A percentile compares a stretch with the other conserved stretches of the same genome.
Evolutionary conservation across 495 filamentous ascomycete species (phyloP).

Genomic region (Cetradonia linearis): DNA sequence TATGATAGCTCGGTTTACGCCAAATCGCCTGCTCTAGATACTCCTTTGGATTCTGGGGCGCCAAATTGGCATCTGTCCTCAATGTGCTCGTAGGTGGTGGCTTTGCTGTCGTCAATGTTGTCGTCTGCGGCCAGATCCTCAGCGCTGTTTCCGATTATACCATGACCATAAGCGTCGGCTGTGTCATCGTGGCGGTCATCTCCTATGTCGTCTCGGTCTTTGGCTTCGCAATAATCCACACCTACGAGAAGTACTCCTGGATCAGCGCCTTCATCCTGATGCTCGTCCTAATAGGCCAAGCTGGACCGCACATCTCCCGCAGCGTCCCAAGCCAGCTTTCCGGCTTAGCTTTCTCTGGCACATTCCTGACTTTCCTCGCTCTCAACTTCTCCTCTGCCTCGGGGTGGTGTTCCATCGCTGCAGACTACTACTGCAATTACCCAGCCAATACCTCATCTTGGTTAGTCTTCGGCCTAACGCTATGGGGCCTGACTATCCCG

Average conservation of each 20-base stretch:
- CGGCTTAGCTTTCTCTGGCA: slow-evolving; percentile 36
- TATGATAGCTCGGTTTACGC: slow-evolving; percentile 43
- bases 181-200: slow-evolving; percentile 37
- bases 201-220: slow-evolving; percentile 41
- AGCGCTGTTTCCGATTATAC: slow-evolving; percentile 39
- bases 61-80: slow-evolving; percentile 40
- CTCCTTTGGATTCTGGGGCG: slow-evolving; percentile 46
- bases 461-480: slow-evolving; percentile 44
- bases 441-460: slow-evolving; percentile 40
- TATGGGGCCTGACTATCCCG: slow-evolving; percentile 38
- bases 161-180: slow-evolving; percentile 37
- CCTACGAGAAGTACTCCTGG: slow-evolving; percentile 37
- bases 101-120: slow-evolving; percentile 38
- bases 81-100: slow-evolving; percentile 43
- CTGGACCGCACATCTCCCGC: slow-evolving; percentile 39
- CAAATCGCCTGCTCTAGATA: slow-evolving; percentile 46
- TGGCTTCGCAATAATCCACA: slow-evolving; percentile 40
- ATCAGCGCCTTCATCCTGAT: slow-evolving; percentile 47
- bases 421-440: slow-evolving; percentile 55
- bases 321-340: slow-evolving; percentile 30
- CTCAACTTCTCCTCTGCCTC: slow-evolving; percentile 50
- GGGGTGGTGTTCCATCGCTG: slow-evolving; percentile 50
- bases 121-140: slow-evolving; percentile 42
- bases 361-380: slow-evolving; percentile 42
- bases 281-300: slow-evolving; percentile 46